Evolutionary conservation across 495 filamentous ascomycete species (phyloP).

Genomic region (Aspergillus baeticus): DNA sequence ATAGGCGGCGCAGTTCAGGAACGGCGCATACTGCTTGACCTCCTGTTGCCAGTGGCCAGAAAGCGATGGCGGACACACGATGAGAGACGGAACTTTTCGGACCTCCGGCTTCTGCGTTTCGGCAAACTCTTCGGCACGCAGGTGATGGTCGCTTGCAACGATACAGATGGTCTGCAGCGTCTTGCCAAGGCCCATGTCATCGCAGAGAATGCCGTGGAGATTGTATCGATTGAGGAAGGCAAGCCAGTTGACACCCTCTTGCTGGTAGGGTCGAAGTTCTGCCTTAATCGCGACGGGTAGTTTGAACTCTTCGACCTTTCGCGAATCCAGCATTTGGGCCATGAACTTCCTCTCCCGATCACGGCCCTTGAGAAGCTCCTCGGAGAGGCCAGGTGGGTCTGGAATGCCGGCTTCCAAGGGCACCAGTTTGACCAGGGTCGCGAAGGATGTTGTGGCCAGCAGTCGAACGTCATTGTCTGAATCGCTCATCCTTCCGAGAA

Average conservation of each 20-base stretch:
- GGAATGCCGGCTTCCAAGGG: slow-evolving; percentile 98
- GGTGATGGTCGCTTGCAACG: slow-evolving; percentile 93
- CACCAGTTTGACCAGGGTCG: slow-evolving; percentile 95
- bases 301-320: slow-evolving; percentile 90
- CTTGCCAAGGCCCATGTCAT: slow-evolving; percentile 99
- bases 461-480: slow-evolving; percentile 93
- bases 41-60: slow-evolving; percentile 99
- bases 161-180: slow-evolving; percentile 97
- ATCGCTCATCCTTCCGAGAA: slow-evolving; percentile 98
- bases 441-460: slow-evolving; percentile 94
- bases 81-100: slow-evolving; percentile 82
- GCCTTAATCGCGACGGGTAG: slow-evolving; percentile 97
- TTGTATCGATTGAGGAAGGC: slow-evolving; percentile 97
- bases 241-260: slow-evolving; percentile 98
- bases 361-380: slow-evolving; percentile 81
- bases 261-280: slow-evolving; percentile 91
- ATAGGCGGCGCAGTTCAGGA: slow-evolving; percentile 83
- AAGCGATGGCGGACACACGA: slow-evolving; percentile 94
- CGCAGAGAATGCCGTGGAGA: slow-evolving; percentile 95
- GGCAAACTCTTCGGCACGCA: slow-evolving; percentile 84
- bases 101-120: slow-evolving; percentile 74
- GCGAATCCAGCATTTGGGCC: slow-evolving; percentile 89
- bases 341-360: slow-evolving; percentile 96
- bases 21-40: slow-evolving; percentile 90
- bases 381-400: slow-evolving; percentile 88